A percentile compares a stretch with the other conserved stretches of the same genome.
These are phyloP conservation scores for Sclerospora graminicola DNA, from an alignment of 352 stramenopile species.

Conservation along the genomic window DNA sequence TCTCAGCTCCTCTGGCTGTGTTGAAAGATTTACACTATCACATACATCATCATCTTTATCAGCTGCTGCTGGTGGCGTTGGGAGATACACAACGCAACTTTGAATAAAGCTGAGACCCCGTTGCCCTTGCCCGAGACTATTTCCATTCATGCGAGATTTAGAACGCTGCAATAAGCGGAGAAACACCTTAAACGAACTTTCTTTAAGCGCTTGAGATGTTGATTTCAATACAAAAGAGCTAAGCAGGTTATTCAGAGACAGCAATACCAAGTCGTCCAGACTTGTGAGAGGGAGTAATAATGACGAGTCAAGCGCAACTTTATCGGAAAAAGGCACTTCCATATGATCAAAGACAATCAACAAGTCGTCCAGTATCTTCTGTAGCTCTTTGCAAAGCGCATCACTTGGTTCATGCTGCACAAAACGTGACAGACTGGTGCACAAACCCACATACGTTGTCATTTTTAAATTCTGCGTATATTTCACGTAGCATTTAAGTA, in stretches of 20 bases:
- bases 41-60: conserved; percentile 6
- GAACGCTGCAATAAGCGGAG: conserved; percentile 22
- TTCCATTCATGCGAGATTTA: conserved; percentile 15
- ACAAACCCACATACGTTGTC: conserved; percentile 44
- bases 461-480: conserved; percentile 6
- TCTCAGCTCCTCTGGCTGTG: conserved; percentile 54
- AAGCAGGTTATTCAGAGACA: conserved; percentile 53
- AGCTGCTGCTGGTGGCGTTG: conserved; percentile 21
- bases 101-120: conserved; percentile 32
- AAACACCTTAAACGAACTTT: conserved; percentile 17
- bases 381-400: conserved; percentile 7
- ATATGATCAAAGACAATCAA: conserved; percentile 21
- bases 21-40: conserved; percentile 7
- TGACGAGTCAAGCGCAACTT: not conserved
- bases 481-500: no score
- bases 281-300: conserved; percentile 14
- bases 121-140: conserved; percentile 6
- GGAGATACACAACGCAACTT: conserved; percentile 51
- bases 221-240: conserved; percentile 17
- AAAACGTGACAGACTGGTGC: conserved; percentile 53
- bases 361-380: conserved; percentile 20
- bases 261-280: conserved; percentile 59
- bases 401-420: conserved; percentile 24
- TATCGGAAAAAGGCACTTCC: not conserved
- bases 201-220: conserved; percentile 11